Evolutionary conservation across 2,329 filamentous ascomycete species (phyloP).

Genomic region (Verruconis gallopava): DNA sequence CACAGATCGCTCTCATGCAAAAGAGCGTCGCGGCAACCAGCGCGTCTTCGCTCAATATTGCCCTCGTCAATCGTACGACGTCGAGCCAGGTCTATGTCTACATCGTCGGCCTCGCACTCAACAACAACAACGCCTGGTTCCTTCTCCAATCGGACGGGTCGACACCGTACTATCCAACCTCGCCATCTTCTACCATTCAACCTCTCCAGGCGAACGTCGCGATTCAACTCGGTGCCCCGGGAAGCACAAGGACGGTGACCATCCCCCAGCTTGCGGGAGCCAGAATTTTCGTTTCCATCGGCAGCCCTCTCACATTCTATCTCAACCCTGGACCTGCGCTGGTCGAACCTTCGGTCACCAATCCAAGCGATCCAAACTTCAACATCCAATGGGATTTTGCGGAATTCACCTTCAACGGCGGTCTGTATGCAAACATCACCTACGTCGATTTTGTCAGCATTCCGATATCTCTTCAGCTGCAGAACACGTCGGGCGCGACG

Average conservation of each 20-base stretch:
- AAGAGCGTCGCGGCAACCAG: no score
- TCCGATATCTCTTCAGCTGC: slow-evolving; percentile 32
- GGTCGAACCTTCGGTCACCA: slow-evolving; percentile 62
- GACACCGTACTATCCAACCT: slow-evolving; percentile 51
- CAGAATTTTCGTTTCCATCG: slow-evolving; percentile 58
- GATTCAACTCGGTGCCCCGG: slow-evolving; percentile 50
- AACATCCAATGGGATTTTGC: slow-evolving; percentile 33
- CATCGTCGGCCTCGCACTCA: slow-evolving; percentile 53
- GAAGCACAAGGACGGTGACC: slow-evolving; percentile 45
- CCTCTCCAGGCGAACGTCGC: slow-evolving; percentile 45
- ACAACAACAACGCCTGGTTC: slow-evolving; percentile 46
- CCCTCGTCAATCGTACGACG: slow-evolving; percentile 51
- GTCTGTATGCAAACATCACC: slow-evolving; percentile 44
- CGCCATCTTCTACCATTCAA: slow-evolving; percentile 38
- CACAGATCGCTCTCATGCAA: no score
- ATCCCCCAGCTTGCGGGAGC: slow-evolving; percentile 60
- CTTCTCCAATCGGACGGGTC: slow-evolving; percentile 53
- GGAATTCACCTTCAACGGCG: slow-evolving; percentile 36
- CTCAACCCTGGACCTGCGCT: slow-evolving; percentile 60
- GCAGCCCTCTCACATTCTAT: slow-evolving; percentile 49
- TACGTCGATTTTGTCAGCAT: slow-evolving; percentile 62
- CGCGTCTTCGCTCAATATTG: slow-evolving; percentile 41
- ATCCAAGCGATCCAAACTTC: slow-evolving; percentile 38
- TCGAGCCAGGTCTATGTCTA: slow-evolving; percentile 53
- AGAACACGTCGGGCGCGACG: slow-evolving; percentile 24